Conservation (phyloP, 164 flowering plant species). For the Berberis thunbergii region DNA sequence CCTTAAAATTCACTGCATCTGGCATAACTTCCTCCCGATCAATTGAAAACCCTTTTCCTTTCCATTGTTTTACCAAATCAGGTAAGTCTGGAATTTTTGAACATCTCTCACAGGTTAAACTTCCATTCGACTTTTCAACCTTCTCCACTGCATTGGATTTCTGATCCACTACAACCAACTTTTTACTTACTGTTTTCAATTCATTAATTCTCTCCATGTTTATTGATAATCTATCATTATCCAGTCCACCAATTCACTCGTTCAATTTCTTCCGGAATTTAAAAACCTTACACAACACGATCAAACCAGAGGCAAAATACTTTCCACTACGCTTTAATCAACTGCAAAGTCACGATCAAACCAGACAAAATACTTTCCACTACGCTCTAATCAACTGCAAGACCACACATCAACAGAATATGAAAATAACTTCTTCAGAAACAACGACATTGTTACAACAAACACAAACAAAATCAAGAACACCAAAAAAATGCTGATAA, state of each 20-base stretch:
- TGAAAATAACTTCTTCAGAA: too few species aligned
- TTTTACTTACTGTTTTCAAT: constrained; percentile 22
- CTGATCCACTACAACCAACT: constrained; percentile 15
- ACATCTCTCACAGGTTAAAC: constrained; percentile 13
- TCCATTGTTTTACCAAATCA: constrained; percentile 25
- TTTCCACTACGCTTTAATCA: too few species aligned
- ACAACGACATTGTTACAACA: too few species aligned
- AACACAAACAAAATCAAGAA: too few species aligned
- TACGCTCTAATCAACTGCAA: too few species aligned
- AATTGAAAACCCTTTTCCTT: constrained; percentile 41
- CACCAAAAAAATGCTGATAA: too few species aligned
- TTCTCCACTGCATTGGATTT: not conserved
- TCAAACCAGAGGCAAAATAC: too few species aligned
- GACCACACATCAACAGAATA: too few species aligned
- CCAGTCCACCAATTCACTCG: not conserved
- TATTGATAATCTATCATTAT: constrained; percentile 20
- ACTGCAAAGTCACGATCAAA: too few species aligned
- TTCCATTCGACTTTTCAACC: constrained; percentile 5
- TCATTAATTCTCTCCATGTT: constrained; percentile 49
- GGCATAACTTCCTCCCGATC: constrained; percentile 35
- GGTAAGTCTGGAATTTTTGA: constrained; percentile 21
- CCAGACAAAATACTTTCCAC: too few species aligned
- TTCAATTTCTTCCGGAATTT: too few species aligned
- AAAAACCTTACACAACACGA: too few species aligned
- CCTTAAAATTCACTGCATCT: constrained; percentile 32